These are phyloP conservation scores for Colletotrichum brevisporum DNA, from an alignment of 2,329 filamentous ascomycete genomes.

Conservation along the genomic window DNA sequence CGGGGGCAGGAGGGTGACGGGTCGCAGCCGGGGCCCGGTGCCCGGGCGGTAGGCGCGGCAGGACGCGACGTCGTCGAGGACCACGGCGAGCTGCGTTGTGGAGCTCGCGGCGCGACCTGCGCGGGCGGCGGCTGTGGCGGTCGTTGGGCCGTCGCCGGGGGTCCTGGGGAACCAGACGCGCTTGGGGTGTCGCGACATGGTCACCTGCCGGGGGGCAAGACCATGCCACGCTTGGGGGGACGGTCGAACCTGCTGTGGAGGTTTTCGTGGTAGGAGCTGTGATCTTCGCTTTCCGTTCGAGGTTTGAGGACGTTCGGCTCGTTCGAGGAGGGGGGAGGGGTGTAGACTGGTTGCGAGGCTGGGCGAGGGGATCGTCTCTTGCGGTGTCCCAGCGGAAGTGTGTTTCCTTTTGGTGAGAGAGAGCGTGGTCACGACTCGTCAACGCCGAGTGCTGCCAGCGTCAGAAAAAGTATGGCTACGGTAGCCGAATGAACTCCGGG, in stretches of 20 bases:
- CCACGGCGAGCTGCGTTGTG: conserved; percentile 30
- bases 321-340: too few relatives aligned
- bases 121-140: background rate
- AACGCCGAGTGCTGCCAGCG: background rate
- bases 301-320: background rate
- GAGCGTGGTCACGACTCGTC: background rate
- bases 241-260: background rate
- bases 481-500: too few relatives aligned
- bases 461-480: background rate
- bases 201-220: background rate
- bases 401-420: background rate
- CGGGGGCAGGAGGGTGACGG: conserved; percentile 62
- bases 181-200: conserved; percentile 29
- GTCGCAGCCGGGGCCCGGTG: conserved; percentile 62
- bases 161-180: conserved; percentile 29
- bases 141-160: background rate
- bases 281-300: too few relatives aligned
- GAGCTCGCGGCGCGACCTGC: background rate
- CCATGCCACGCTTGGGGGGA: conserved; percentile 15
- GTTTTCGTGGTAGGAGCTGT: too few relatives aligned
- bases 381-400: background rate
- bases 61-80: conserved; percentile 30
- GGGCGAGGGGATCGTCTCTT: conserved; percentile 4
- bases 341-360: background rate
- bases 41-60: conserved; percentile 55